Conservation (phyloP, 129 eudicot species). For the Scalesia atractyloides region DNA sequence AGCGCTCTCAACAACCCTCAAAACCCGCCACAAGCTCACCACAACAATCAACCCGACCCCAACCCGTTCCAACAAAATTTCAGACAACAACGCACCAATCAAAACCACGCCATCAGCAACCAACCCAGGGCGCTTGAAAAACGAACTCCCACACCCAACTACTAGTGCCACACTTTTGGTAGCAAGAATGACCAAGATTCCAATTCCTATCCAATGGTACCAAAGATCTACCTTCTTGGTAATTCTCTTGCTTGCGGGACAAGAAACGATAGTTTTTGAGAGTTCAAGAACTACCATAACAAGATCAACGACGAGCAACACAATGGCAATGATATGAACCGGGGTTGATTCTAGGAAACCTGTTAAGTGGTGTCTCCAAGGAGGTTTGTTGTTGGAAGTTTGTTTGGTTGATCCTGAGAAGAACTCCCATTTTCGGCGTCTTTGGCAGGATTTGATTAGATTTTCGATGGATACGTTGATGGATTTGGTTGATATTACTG, state of each 20-base stretch:
- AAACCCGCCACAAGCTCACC: conserved; percentile 77
- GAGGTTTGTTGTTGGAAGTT: conserved; percentile 22
- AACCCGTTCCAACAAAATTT: conserved; percentile 41
- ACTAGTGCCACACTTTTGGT: conserved; percentile 39
- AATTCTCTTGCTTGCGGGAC: conserved; percentile 25
- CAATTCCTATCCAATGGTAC: conserved; percentile 65
- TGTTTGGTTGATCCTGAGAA: conserved; percentile 33
- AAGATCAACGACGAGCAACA: conserved; percentile 52
- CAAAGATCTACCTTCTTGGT: conserved; percentile 36
- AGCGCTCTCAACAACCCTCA: conserved; percentile 66
- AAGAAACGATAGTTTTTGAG: conserved; percentile 46
- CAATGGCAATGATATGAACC: conserved; percentile 35
- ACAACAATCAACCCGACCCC: conserved; percentile 72
- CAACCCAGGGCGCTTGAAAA: conserved; percentile 53
- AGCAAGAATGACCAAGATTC: conserved; percentile 47
- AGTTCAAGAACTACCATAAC: conserved; percentile 52
- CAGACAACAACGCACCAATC: conserved; percentile 53
- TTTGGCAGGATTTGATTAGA: conserved; percentile 46
- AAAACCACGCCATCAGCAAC: conserved; percentile 63
- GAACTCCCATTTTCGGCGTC: conserved; percentile 47
- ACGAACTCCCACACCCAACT: conserved; percentile 51
- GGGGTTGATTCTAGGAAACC: conserved; percentile 51
- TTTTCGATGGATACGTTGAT: conserved; percentile 39
- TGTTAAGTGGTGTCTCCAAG: conserved; percentile 50
- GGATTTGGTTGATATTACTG: conserved; percentile 21